Evolutionary conservation across 805 yeast species (phyloP), one percentile per base, ranked within the genome.

Genomic region (Zygosaccharomyces gambellarensis): DNA sequence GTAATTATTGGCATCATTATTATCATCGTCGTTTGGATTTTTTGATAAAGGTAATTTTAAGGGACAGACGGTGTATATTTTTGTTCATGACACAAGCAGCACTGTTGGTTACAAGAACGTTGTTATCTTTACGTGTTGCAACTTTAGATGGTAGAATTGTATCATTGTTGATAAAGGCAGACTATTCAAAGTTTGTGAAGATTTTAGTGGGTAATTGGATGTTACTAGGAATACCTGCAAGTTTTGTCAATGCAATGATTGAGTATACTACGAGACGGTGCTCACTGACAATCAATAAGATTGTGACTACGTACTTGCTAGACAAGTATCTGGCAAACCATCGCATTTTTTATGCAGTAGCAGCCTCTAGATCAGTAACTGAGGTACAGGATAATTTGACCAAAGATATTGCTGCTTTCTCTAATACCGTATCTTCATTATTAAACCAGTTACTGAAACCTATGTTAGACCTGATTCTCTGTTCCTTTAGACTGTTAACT

Each of bases 391-490:
- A 63, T 42, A 56, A 65, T 50, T 48, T 90, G 49, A 83, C 96
- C 0, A 81, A 88, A 7, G 95, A 88, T 61, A 81, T 88, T 22
- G 81, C 84, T 21, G 77, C 89, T 49, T 79, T 90, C 59, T 77
- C 95, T 4, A 74, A 75, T 31, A 81, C 92, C 3, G 72, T 87
- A 38, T 80, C 95, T 2, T 73, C 81, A 44, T 75, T 90, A 45
- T 90, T 95, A 14, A 84, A 92, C 22, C 95, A 90, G 64, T 67
- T 90, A 22, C 74, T 92, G 53, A 88, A 87, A 63, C 97, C 97
- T 1, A 73, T 85, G 4, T 72, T 90, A 46, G 96, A 90, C 68
- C 76, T 90, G 56, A 66, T 84, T 19, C 72, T 90, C 31, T 87
- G 95, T 64, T 92, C 95, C 1, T 82, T 83, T 66, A 88, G 87